Evolutionary conservation across 148 eudicot species (phyloP).

Genomic region (Beta vulgaris): DNA sequence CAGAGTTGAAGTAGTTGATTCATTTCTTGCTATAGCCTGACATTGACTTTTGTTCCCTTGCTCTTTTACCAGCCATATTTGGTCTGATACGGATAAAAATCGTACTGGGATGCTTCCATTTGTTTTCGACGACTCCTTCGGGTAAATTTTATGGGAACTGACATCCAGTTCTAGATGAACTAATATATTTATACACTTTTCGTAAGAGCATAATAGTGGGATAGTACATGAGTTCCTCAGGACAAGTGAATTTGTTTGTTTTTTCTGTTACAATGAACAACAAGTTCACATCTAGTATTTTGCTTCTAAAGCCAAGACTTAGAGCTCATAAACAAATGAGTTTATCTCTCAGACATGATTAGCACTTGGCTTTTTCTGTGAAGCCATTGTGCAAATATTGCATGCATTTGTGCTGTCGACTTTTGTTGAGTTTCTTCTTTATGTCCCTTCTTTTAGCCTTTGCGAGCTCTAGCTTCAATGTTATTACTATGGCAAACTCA

Average conservation of each 20-base stretch:
- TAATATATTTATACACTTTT: neutral
- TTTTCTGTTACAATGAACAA: neutral
- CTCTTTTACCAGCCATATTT: conserved; percentile 12
- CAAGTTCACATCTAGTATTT: conserved; percentile 1
- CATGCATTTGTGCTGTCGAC: neutral
- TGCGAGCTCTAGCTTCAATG: neutral
- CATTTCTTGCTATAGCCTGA: neutral
- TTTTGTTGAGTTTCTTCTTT: neutral
- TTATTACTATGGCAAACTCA: neutral
- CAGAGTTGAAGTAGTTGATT: neutral
- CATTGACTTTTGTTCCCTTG: conserved; percentile 13
- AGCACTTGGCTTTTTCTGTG: neutral
- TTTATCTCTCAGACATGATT: neutral
- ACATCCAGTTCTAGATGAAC: neutral
- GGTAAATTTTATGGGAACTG: conserved; percentile 1
- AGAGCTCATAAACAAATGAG: neutral
- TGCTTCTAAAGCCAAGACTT: neutral
- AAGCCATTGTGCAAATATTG: neutral
- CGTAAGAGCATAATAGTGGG: neutral
- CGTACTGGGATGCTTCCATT: conserved; percentile 20
- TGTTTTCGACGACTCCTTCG: conserved; percentile 11
- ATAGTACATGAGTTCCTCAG: neutral
- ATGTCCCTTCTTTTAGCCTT: neutral
- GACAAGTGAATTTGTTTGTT: neutral
- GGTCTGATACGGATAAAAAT: conserved; percentile 12